Conservation (phyloP, 2,329 filamentous ascomycete species). For the Fusarium sp. region DNA sequence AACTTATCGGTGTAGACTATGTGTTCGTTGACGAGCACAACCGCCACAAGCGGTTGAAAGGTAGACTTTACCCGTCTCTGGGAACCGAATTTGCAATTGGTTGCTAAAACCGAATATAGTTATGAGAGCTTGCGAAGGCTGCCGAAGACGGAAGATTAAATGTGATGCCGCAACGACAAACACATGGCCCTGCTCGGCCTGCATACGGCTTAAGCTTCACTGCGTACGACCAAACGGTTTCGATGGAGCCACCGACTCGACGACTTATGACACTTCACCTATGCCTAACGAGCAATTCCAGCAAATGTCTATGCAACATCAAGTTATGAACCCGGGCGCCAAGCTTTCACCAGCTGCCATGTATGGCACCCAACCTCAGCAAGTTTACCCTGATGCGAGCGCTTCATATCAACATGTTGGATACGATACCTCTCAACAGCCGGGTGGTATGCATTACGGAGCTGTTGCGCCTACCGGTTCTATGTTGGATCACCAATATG, state of each 20-base stretch:
- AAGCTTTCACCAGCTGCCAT: conserved; percentile 55
- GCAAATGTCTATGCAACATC: conserved; percentile 63
- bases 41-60: conserved; percentile 95
- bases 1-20: conserved; percentile 74
- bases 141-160: conserved; percentile 94
- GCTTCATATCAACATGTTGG: conserved; percentile 60
- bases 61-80: conserved; percentile 59
- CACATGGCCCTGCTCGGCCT: conserved; percentile 96
- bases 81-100: not conserved
- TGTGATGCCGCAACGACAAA: conserved; percentile 98
- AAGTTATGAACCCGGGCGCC: conserved; percentile 54
- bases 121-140: conserved; percentile 97
- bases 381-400: conserved; percentile 59
- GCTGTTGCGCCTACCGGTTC: conserved; percentile 61
- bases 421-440: conserved; percentile 59
- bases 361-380: conserved; percentile 61
- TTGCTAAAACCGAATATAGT: conserved; percentile 62
- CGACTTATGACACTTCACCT: conserved; percentile 49
- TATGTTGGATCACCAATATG: conserved; percentile 64
- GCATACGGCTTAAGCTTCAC: conserved; percentile 89
- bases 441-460: conserved; percentile 64
- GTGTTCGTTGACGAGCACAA: conserved; percentile 99
- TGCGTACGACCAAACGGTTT: conserved; percentile 89
- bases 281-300: conserved; percentile 55
- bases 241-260: conserved; percentile 59